Conservation (phyloP, 768 basidiomycete genomes). For the Agaricus sinodeliciosus region DNA sequence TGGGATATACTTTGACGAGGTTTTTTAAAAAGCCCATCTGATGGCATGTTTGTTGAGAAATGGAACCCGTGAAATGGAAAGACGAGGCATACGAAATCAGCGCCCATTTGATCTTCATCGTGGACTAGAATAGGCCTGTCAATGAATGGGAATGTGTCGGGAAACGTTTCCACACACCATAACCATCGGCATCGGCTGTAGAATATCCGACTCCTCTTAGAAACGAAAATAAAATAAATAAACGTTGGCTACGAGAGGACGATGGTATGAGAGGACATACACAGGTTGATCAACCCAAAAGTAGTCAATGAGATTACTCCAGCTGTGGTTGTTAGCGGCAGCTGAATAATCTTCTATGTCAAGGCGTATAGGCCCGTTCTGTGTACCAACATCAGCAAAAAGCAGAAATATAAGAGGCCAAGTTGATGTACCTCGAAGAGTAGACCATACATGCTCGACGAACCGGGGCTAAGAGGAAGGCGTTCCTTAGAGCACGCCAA, state of each 20-base stretch:
- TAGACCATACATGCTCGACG: slow-evolving; percentile 61
- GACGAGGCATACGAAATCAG: slow-evolving; percentile 37
- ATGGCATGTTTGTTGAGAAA: background rate
- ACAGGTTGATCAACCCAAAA: slow-evolving; percentile 76
- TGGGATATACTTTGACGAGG: slow-evolving; percentile 69
- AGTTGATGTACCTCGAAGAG: slow-evolving; percentile 50
- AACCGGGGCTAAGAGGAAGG: slow-evolving; percentile 44
- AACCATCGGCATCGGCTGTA: slow-evolving; percentile 56
- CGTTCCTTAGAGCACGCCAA: background rate
- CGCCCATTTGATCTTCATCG: slow-evolving; percentile 62
- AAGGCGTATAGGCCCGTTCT: slow-evolving; percentile 70
- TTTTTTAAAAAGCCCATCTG: slow-evolving; percentile 71
- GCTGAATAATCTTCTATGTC: slow-evolving; percentile 38
- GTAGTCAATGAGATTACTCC: slow-evolving; percentile 56
- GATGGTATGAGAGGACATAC: slow-evolving; percentile 20
- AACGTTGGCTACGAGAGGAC: background rate
- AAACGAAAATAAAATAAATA: background rate
- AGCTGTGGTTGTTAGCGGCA: slow-evolving; percentile 46
- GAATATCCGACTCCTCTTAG: slow-evolving; percentile 49
- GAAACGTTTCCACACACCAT: slow-evolving; percentile 32
- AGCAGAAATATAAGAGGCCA: background rate
- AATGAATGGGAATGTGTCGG: background rate
- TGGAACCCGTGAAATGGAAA: background rate
- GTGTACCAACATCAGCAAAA: background rate
- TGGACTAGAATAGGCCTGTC: slow-evolving; percentile 28